Base-by-base conservation (phyloP, 2,329 filamentous ascomycete species). In the Ceratocystis cubensis region DNA sequence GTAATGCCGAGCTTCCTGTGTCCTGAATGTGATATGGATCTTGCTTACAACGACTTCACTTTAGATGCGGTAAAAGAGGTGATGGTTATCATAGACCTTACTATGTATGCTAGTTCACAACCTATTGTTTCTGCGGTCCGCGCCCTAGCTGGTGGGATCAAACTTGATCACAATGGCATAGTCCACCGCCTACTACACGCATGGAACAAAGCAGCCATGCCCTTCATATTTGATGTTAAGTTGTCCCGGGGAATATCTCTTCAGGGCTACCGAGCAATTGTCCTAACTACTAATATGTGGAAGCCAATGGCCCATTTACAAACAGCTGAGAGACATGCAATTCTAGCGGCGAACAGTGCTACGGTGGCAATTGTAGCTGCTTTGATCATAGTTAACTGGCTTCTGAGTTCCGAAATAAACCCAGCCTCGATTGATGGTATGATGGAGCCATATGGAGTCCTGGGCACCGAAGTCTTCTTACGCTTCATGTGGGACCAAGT, bases 401-500 rank as follows among this genome's bases (percentile, higher is more conserved):
- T 66, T 25, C 48, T 33, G 65, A 63, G 50, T 20, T 33, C 30
- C 4, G 20, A 13, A 5, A 63, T 30, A 1, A n/a, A 45, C 5
- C 25, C 59, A n/a, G 20, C 41, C n/a, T 15, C 20, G 17, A n/a
- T 61, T 25, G 22, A 33, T 5, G 37, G 50, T 15, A 37, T 61
- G 37, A 37, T 15, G 1, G 37, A 65, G 17, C 13, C 33, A n/a
- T 25, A 8, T 44, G 15, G 45, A 44, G 2, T 20, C 22, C 33
- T 45, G 10, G 65, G 61, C n/a, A 56, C 61, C 8, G 65, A 66
- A 46, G 33, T 63, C 30, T 66, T 66, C 25, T n/a, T 63, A 2
- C 46, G 65, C 7, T 66, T 66, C 50, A 63, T 33, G n/a, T 66
- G 65, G 45, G 61, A 66, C 46, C 65, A 66, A 25, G 61, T 66